A percentile compares a stretch with the other conserved stretches of the same genome.
Evolutionary conservation across 2,329 filamentous ascomycete species (phyloP).

Genomic region (Atkinsonella texensis): DNA sequence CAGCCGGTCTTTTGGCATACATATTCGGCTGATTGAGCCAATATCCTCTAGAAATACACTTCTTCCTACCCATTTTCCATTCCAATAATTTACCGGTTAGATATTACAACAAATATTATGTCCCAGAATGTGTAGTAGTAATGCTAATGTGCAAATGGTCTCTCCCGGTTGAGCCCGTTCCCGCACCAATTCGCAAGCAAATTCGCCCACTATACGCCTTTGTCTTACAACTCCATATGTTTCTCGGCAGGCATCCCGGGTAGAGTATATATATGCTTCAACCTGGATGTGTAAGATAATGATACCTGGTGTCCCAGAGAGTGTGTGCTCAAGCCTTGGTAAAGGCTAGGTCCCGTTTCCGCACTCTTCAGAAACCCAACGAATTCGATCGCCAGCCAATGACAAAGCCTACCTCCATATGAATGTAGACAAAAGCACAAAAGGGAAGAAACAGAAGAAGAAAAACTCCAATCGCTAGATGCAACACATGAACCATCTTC

Average conservation of each 20-base stretch:
- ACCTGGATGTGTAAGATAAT: not conserved
- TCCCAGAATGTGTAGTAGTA: constrained; percentile 3
- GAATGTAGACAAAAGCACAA: constrained; percentile 12
- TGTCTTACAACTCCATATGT: not conserved
- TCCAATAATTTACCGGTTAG: not conserved
- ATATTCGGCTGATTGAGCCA: not conserved
- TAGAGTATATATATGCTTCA: not conserved
- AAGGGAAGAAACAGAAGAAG: constrained; percentile 19
- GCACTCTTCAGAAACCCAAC: not conserved
- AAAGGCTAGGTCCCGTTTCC: not conserved
- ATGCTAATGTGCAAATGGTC: not conserved
- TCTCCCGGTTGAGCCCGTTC: not conserved
- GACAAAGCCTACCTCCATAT: constrained; percentile 8
- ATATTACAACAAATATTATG: constrained; percentile 5
- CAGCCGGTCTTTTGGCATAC: not conserved
- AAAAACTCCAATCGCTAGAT: constrained; percentile 28
- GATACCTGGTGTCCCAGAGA: not conserved
- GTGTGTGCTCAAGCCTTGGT: not conserved
- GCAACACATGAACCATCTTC: constrained; percentile 13
- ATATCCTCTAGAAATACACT: not conserved
- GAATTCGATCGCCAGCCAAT: not conserved
- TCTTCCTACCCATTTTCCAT: not conserved
- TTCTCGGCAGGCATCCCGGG: not conserved
- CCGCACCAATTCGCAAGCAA: constrained; percentile 2
- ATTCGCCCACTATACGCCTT: not conserved